phyloP scores from a whole-genome alignment of 1,284 basidiomycete species.

The Baeospora myosura region DNA sequence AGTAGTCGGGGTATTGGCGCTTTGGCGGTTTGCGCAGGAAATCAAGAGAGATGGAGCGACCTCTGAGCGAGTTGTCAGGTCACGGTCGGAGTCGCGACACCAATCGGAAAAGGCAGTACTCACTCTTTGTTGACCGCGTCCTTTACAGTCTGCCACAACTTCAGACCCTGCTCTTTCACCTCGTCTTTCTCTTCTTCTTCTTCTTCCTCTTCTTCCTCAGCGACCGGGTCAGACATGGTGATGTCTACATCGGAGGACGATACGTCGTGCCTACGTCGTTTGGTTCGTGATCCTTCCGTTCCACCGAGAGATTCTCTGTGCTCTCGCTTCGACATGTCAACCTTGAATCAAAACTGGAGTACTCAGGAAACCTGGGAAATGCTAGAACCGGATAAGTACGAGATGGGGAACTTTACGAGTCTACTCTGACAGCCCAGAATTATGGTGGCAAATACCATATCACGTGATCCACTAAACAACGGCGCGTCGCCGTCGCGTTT shows the following conservation, averaged over 20 bases:
- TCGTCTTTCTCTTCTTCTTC: too few species aligned
- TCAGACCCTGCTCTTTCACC: conserved; percentile 56
- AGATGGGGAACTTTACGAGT: too few species aligned
- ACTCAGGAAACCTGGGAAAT: too few species aligned
- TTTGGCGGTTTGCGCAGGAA: conserved; percentile 77
- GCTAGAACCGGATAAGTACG: too few species aligned
- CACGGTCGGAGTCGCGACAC: conserved; percentile 22
- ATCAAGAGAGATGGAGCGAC: conserved; percentile 57
- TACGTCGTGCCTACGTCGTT: conserved; percentile 57
- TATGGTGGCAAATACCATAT: too few species aligned
- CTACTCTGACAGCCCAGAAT: too few species aligned
- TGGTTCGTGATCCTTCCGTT: conserved; percentile 56
- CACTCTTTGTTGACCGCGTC: conserved; percentile 79
- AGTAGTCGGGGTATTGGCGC: conserved; percentile 87
- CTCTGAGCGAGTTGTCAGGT: conserved; percentile 36
- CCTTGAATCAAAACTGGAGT: background rate
- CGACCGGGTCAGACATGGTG: conserved; percentile 24
- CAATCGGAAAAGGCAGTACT: conserved; percentile 34
- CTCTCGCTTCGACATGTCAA: conserved; percentile 63
- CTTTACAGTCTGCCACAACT: conserved; percentile 67
- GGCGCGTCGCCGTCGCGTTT: too few species aligned
- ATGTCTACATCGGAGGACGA: conserved; percentile 31
- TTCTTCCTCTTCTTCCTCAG: conserved; percentile 23
- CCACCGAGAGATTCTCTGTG: too few species aligned
- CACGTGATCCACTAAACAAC: too few species aligned